Conservation (phyloP, 257 asterid species). For the Hygrophila difformis region DNA sequence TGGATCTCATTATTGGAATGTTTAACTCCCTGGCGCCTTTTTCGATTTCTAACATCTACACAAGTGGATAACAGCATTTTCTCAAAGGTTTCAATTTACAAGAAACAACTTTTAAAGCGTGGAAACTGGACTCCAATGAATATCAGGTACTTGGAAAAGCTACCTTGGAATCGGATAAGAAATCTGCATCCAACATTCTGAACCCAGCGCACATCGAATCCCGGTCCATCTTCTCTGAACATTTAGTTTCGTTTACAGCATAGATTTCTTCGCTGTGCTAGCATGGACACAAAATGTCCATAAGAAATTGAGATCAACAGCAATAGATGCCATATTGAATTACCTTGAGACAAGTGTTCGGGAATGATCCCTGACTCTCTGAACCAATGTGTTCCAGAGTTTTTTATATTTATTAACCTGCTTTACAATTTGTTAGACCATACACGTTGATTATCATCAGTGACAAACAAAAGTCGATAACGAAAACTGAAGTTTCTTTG, state of each 20-base stretch:
- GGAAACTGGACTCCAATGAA: neutral
- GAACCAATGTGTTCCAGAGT: conserved; percentile 31
- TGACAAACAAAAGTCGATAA: conserved; percentile 2
- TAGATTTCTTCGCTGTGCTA: conserved; percentile 53
- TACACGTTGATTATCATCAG: conserved; percentile 11
- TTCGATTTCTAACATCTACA: conserved; percentile 67
- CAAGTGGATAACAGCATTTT: neutral
- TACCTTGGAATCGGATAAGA: conserved; percentile 64
- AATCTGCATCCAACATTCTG: conserved; percentile 60
- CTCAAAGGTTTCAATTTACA: neutral
- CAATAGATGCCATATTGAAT: too few species aligned
- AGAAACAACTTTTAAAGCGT: conserved; percentile 4
- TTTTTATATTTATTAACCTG: conserved; percentile 35
- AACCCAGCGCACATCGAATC: conserved; percentile 35
- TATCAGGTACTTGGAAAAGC: neutral
- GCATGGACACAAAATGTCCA: conserved; percentile 9
- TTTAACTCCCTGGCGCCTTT: conserved; percentile 66
- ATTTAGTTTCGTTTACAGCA: conserved; percentile 21
- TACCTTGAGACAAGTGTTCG: conserved; percentile 43
- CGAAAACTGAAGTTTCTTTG: too few species aligned
- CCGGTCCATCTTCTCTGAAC: conserved; percentile 26
- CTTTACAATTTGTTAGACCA: conserved; percentile 30
- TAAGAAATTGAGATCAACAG: conserved; percentile 9
- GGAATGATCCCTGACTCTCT: conserved; percentile 34
- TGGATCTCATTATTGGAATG: conserved; percentile 54